phyloP scores from a whole-genome alignment of 2,329 filamentous ascomycete genomes.

The Epichloe amarillans region DNA sequence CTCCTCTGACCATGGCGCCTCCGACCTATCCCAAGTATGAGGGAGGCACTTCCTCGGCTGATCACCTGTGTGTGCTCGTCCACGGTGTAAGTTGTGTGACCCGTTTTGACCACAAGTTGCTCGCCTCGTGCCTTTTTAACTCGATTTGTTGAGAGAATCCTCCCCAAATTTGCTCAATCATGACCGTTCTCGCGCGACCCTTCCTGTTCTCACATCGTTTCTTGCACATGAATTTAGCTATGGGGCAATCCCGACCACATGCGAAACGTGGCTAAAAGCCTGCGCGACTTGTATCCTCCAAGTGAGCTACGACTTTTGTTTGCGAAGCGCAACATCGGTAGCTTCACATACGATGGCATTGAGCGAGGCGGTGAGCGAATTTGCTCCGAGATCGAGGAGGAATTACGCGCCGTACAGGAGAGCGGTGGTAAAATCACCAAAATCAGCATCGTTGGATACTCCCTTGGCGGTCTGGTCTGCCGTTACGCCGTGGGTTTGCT shows the following conservation, averaged over 20 bases:
- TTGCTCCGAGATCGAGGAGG: slow-evolving; percentile 52
- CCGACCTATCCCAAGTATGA: slow-evolving; percentile 20
- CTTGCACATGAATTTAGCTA: slow-evolving; percentile 29
- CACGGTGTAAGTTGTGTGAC: slow-evolving; percentile 47
- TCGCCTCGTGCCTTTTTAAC: neutral
- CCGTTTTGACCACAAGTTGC: neutral
- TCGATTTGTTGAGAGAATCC: neutral
- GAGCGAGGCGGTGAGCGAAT: slow-evolving; percentile 55
- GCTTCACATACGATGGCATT: slow-evolving; percentile 58
- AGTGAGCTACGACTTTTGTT: slow-evolving; percentile 58
- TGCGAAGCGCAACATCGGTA: slow-evolving; percentile 59
- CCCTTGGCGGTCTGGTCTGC: slow-evolving; percentile 74
- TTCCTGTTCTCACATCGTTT: neutral
- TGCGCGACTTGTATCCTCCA: slow-evolving; percentile 46
- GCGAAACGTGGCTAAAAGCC: slow-evolving; percentile 48
- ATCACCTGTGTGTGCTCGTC: slow-evolving; percentile 65
- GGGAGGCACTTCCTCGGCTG: slow-evolving; percentile 39
- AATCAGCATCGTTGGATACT: slow-evolving; percentile 81
- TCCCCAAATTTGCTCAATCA: neutral
- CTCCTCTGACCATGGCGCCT: slow-evolving; percentile 6
- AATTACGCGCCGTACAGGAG: slow-evolving; percentile 40
- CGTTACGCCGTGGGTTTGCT: slow-evolving; percentile 79
- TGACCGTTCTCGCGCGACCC: neutral
- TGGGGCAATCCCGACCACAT: slow-evolving; percentile 74
- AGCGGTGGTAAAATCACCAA: slow-evolving; percentile 62